Conservation (phyloP, 2,329 filamentous ascomycete species). For the Talaromyces verruculosus region DNA sequence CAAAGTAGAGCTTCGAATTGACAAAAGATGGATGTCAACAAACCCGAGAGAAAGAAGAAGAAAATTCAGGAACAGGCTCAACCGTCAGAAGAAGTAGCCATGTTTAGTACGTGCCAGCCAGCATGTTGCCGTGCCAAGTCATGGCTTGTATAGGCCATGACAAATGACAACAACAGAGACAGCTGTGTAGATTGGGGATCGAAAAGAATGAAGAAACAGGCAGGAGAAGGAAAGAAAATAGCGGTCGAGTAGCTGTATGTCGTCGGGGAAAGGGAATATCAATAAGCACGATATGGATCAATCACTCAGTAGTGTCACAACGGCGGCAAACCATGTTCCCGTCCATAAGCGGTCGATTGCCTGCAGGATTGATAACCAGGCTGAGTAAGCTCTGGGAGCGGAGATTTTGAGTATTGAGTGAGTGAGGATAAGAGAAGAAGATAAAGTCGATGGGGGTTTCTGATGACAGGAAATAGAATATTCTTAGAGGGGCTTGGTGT, state of each 20-base stretch:
- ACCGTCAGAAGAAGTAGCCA: neutral
- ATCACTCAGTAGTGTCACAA: conserved; percentile 1
- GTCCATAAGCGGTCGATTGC: neutral
- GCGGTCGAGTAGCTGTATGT: neutral
- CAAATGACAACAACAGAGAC: conserved; percentile 4
- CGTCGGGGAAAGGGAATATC: neutral
- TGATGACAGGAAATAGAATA: neutral
- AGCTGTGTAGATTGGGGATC: neutral
- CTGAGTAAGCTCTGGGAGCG: neutral
- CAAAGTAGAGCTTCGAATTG: neutral
- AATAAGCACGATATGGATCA: neutral
- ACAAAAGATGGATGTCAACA: neutral
- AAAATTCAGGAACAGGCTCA: neutral
- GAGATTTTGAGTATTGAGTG: neutral
- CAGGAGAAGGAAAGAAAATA: neutral
- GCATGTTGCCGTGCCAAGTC: conserved; percentile 11
- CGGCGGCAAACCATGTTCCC: neutral
- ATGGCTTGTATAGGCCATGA: conserved; percentile 2
- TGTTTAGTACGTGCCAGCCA: neutral
- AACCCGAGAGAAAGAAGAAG: neutral
- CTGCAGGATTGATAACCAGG: neutral
- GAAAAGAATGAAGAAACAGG: neutral
- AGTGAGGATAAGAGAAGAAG: neutral
- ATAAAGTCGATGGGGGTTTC: neutral
- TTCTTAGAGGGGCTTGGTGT: neutral